Evolutionary conservation across 2,329 filamentous ascomycete species (phyloP).

Genomic region (Chaetomiaceae sp.): DNA sequence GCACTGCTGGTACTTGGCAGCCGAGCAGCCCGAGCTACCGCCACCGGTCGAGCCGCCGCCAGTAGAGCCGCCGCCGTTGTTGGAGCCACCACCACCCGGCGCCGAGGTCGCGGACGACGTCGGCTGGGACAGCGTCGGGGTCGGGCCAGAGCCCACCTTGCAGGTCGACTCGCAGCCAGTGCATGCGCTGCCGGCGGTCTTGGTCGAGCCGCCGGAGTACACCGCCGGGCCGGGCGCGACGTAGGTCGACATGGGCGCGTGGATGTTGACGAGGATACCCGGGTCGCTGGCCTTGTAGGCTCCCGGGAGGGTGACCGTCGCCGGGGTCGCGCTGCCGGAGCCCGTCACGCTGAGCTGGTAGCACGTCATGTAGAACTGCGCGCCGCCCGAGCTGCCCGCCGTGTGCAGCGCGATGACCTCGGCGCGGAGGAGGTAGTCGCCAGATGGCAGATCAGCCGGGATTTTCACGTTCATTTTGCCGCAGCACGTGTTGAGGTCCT

Average conservation of each 20-base stretch:
- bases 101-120: constrained; percentile 3
- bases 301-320: constrained; percentile 36
- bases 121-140: constrained; percentile 13
- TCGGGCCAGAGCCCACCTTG: constrained; percentile 26
- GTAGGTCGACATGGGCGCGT: constrained; percentile 35
- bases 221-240: constrained; percentile 40
- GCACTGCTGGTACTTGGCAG: constrained; percentile 34
- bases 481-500: constrained; percentile 38
- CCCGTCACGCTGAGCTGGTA: constrained; percentile 32
- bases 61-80: constrained; percentile 21
- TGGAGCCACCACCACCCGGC: constrained; percentile 15
- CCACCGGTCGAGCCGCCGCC: not conserved
- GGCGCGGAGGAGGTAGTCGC: constrained; percentile 42
- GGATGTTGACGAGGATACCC: constrained; percentile 44
- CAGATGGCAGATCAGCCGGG: constrained; percentile 28
- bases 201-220: constrained; percentile 35
- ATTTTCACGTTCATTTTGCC: constrained; percentile 35
- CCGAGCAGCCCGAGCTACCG: constrained; percentile 32
- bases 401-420: constrained; percentile 45
- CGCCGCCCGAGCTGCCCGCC: constrained; percentile 30
- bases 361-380: constrained; percentile 37
- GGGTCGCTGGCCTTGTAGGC: constrained; percentile 40
- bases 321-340: constrained; percentile 26
- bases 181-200: constrained; percentile 36
- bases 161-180: constrained; percentile 37